These are phyloP conservation scores for Peterozyma xylosa DNA, from an alignment of 805 yeast species.

Conservation along the genomic window DNA sequence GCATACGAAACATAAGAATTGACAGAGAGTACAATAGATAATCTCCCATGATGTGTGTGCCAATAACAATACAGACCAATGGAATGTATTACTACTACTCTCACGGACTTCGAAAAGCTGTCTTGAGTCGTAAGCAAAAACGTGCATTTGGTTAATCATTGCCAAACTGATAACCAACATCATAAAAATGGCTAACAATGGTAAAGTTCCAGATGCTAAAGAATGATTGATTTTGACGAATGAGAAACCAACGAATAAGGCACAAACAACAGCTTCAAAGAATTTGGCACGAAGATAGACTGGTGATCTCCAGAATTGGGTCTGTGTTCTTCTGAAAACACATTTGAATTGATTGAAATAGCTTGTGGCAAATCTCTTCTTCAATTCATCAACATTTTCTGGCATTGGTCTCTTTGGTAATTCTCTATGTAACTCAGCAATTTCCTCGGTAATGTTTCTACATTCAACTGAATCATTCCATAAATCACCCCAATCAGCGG, in stretches of 20 bases:
- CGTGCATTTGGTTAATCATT: conserved; percentile 20
- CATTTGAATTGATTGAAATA: conserved; percentile 31
- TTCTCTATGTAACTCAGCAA: conserved; percentile 9
- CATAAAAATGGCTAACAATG: conserved; percentile 44
- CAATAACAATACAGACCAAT: conserved; percentile 32
- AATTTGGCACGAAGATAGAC: conserved; percentile 32
- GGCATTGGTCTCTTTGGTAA: conserved; percentile 6
- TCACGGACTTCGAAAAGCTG: conserved; percentile 38
- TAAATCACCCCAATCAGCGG: conserved; percentile 24
- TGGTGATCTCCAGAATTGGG: conserved; percentile 33
- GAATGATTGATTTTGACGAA: conserved; percentile 13
- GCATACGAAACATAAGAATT: conserved; percentile 37
- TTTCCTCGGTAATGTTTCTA: background rate
- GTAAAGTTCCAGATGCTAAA: conserved; percentile 16
- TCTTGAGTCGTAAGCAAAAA: conserved; percentile 27
- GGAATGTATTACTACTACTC: conserved; percentile 31
- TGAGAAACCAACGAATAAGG: conserved; percentile 60
- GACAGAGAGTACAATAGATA: conserved; percentile 20
- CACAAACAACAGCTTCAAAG: conserved; percentile 33
- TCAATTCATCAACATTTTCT: background rate
- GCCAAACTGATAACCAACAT: conserved; percentile 30
- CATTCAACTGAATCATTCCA: conserved; percentile 2
- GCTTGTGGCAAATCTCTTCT: conserved; percentile 27
- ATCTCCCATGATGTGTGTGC: conserved; percentile 37
- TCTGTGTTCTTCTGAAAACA: conserved; percentile 31